Evolutionary conservation across 2,329 filamentous ascomycete species (phyloP), one percentile per base, ranked within the genome.

Genomic region (Fusarium anguioides): DNA sequence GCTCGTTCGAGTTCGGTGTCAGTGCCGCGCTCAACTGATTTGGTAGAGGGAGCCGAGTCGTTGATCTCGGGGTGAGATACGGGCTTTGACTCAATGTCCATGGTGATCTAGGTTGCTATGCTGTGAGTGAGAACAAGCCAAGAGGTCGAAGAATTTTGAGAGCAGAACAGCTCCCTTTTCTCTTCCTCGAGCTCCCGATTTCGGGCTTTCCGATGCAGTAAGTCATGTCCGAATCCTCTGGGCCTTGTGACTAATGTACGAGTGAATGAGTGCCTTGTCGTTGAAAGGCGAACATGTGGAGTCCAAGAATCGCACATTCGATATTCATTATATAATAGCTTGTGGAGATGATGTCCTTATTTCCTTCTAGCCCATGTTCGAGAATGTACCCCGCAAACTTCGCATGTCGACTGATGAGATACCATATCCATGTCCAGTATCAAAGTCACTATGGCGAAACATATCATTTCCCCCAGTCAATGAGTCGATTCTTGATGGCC

Each of bases 1-100:
- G 86, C 86, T 55, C 86, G 81, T 72, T 84, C 76, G 5, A 87
- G 80, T 70, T 87, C 83, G 44, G 80, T 77, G 23, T 78, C 76
- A 20, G 83, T 77, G 46, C 76, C 78, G 60, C 75, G 77, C 52
- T 80, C 78, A 2, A 57, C 11, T 5, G 64, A 64, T 1, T 67
- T 67, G 15, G 52, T 39, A 5, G 64, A 68, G 3, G 40, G 44
- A 2, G 64, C 23, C 14, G 51, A 60, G 7, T 68, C 64, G 12
- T 51, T 35, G 3, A 17, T 39, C 18, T 45, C 26, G 4, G 39
- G 45, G 2, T 15, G 33, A 37, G 37, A 7, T 14, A 40, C 20
- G 1, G 41, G 12, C 23, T 67, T 68, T 24, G 49, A 35, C 7
- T 66, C 57, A 2, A 61, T 57, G 7, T 67, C 63, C 64, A 66